Evolutionary conservation across 768 basidiomycete genomes (phyloP).

Genomic region (Bullera alba): DNA sequence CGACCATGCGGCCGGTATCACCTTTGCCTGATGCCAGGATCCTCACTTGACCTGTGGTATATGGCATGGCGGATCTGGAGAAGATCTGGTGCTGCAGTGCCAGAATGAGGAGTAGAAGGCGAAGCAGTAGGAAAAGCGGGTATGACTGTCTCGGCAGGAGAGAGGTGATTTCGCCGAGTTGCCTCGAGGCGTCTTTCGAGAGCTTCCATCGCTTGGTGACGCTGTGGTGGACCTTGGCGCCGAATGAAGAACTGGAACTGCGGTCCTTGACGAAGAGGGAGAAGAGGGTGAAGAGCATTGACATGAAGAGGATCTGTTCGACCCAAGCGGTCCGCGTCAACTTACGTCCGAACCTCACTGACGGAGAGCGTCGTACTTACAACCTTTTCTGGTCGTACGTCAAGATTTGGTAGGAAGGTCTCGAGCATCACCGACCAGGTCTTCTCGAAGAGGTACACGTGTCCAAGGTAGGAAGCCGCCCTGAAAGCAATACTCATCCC

Average conservation of each 20-base stretch:
- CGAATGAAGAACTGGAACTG: constrained; percentile 11
- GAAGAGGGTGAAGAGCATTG: too few species aligned
- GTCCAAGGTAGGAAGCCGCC: constrained; percentile 12
- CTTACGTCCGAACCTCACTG: background rate
- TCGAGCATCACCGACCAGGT: too few species aligned
- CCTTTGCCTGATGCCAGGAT: constrained; percentile 38
- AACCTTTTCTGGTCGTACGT: constrained; percentile 22
- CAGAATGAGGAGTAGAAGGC: constrained; percentile 25
- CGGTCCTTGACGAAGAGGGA: too few species aligned
- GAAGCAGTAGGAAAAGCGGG: constrained; percentile 25
- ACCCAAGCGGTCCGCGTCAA: background rate
- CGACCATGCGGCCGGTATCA: constrained; percentile 71
- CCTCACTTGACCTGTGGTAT: constrained; percentile 25
- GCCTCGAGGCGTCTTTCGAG: background rate
- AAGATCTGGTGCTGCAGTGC: constrained; percentile 33
- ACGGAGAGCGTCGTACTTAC: constrained; percentile 24
- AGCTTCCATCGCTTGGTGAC: background rate
- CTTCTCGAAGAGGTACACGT: constrained; percentile 21
- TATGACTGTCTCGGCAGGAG: constrained; percentile 14
- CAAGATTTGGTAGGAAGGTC: constrained; percentile 1
- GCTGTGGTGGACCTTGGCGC: background rate
- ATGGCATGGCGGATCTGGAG: constrained; percentile 23
- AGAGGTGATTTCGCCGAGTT: constrained; percentile 3
- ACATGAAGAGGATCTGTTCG: constrained; percentile 31
- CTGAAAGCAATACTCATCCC: constrained; percentile 10